Percentiles rank a stretch among this genome's conserved stretches.
Evolutionary conservation across 805 yeast genomes (phyloP).

Genomic region (Brettanomyces sp.): DNA sequence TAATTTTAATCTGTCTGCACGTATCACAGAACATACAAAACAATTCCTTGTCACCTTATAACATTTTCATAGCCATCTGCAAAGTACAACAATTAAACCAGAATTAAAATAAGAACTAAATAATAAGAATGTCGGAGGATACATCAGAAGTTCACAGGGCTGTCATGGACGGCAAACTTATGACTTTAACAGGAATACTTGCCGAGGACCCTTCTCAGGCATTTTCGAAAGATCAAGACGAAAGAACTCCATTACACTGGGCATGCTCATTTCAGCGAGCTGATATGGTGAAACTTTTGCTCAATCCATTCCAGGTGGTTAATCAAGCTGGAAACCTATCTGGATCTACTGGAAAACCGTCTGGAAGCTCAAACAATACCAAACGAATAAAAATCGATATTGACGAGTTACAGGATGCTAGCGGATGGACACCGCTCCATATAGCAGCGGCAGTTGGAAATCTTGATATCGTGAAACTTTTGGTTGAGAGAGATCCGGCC

Average conservation of each 20-base stretch:
- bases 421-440: slow-evolving; percentile 88
- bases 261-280: slow-evolving; percentile 59
- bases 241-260: slow-evolving; percentile 82
- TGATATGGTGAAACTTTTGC: slow-evolving; percentile 40
- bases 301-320: slow-evolving; percentile 26
- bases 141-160: slow-evolving; percentile 45
- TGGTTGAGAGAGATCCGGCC: slow-evolving; percentile 41
- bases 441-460: slow-evolving; percentile 74
- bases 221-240: slow-evolving; percentile 53
- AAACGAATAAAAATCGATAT: slow-evolving; percentile 37
- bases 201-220: slow-evolving; percentile 40
- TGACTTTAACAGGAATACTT: slow-evolving; percentile 42
- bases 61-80: too few relatives aligned
- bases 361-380: neutral
- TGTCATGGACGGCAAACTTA: slow-evolving; percentile 49
- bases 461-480: slow-evolving; percentile 35
- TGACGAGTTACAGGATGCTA: slow-evolving; percentile 58
- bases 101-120: neutral
- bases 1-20: too few relatives aligned
- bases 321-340: slow-evolving; percentile 3
- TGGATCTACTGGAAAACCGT: too few relatives aligned
- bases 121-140: slow-evolving; percentile 8
- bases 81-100: too few relatives aligned
- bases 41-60: too few relatives aligned
- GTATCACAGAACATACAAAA: too few relatives aligned